These are phyloP conservation scores for Lasiosphaeria ovina DNA, from an alignment of 495 filamentous ascomycete genomes.

Conservation along the genomic window DNA sequence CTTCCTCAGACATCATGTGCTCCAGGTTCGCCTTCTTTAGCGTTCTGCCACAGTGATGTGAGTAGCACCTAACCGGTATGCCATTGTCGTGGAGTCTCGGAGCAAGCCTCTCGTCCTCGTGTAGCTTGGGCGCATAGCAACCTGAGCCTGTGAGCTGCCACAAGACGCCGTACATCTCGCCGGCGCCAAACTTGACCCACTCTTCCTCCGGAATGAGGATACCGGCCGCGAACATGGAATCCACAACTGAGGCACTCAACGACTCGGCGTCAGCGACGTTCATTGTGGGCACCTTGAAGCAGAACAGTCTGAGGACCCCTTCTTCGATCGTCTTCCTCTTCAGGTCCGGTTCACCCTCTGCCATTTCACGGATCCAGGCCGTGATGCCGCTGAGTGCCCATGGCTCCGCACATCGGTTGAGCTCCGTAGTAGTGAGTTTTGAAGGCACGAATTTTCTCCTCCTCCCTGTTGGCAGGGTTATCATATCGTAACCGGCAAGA, in stretches of 20 bases:
- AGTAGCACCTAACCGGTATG: constrained; percentile 79
- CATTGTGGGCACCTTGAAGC: constrained; percentile 96
- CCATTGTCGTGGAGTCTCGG: constrained; percentile 38
- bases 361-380: constrained; percentile 81
- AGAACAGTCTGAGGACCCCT: constrained; percentile 86
- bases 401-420: constrained; percentile 81
- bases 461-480: constrained; percentile 64
- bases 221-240: constrained; percentile 74
- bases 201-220: constrained; percentile 88
- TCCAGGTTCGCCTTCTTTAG: constrained; percentile 89
- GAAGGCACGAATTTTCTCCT: constrained; percentile 80
- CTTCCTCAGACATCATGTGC: constrained; percentile 62
- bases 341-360: constrained; percentile 79
- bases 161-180: constrained; percentile 77
- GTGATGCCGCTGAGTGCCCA: constrained; percentile 92
- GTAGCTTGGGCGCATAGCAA: constrained; percentile 83
- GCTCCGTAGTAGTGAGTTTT: constrained; percentile 81
- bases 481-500: constrained; percentile 62
- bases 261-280: constrained; percentile 96
- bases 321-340: constrained; percentile 79
- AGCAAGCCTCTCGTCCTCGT: constrained; percentile 59
- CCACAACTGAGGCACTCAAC: constrained; percentile 73
- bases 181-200: constrained; percentile 89
- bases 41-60: constrained; percentile 89
- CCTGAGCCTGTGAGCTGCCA: constrained; percentile 92